Evolutionary conservation across 1,139 yeast genomes (phyloP).

Genomic region (Candida labiduridarum): DNA sequence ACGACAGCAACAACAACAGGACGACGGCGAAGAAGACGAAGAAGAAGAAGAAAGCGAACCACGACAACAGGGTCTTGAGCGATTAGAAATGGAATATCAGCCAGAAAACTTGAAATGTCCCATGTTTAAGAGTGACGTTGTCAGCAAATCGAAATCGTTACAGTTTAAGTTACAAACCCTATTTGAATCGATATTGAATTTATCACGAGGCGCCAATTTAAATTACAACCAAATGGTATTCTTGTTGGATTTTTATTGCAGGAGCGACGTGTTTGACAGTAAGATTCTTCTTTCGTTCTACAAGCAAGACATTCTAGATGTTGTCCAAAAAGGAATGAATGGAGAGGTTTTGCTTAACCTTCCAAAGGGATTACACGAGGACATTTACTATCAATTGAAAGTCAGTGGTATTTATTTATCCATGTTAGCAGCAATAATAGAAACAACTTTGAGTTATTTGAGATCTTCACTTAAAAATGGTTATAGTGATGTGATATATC

Average conservation of each 20-base stretch:
- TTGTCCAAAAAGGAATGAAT: constrained; percentile 20
- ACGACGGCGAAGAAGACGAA: neutral
- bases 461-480: constrained; percentile 19
- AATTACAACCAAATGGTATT: constrained; percentile 34
- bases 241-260: constrained; percentile 36
- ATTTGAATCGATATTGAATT: constrained; percentile 29
- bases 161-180: constrained; percentile 20
- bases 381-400: constrained; percentile 9
- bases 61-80: neutral
- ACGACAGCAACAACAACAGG: constrained; percentile 1
- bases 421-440: constrained; percentile 35
- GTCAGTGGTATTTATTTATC: constrained; percentile 33
- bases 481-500: constrained; percentile 15
- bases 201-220: constrained; percentile 26
- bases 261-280: constrained; percentile 21
- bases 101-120: neutral
- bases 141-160: constrained; percentile 3
- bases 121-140: neutral
- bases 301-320: constrained; percentile 26
- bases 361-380: constrained; percentile 9
- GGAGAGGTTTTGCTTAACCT: constrained; percentile 20
- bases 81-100: neutral
- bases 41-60: neutral
- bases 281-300: constrained; percentile 28
- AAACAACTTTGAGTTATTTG: constrained; percentile 32